Conservation (phyloP, 768 basidiomycete species). For the Leucocoprinus leucothites region DNA sequence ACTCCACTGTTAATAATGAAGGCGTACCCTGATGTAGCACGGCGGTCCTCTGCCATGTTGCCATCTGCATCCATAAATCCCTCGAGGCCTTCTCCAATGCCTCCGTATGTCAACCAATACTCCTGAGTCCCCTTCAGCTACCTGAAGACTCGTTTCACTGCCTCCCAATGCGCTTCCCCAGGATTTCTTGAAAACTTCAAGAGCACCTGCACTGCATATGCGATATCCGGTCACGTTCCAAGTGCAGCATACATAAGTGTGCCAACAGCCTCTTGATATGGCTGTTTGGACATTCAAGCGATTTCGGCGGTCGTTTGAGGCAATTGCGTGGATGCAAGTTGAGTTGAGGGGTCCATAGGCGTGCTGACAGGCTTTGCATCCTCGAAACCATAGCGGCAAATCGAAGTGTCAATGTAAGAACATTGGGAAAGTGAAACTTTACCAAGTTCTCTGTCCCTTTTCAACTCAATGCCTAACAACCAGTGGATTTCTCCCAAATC, state of each 20-base stretch:
- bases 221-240: background rate
- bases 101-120: too few relatives aligned
- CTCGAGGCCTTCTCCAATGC: too few relatives aligned
- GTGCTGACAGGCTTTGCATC: conserved; percentile 22
- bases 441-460: background rate
- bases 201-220: too few relatives aligned
- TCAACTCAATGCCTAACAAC: background rate
- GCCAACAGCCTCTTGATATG: conserved; percentile 7
- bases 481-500: too few relatives aligned
- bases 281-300: background rate
- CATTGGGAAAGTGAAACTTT: conserved; percentile 19
- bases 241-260: conserved; percentile 7
- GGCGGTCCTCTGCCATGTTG: conserved; percentile 22
- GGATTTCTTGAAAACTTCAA: too few relatives aligned
- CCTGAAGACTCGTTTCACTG: too few relatives aligned
- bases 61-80: too few relatives aligned
- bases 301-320: conserved; percentile 11
- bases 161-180: too few relatives aligned
- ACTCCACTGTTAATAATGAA: conserved; percentile 29
- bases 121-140: too few relatives aligned
- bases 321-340: too few relatives aligned
- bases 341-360: conserved; percentile 23
- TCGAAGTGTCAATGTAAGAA: conserved; percentile 25
- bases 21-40: conserved; percentile 28
- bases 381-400: conserved; percentile 21